Base-by-base conservation (phyloP, 1,284 basidiomycete species). In the Ceratobasidium sp. region DNA sequence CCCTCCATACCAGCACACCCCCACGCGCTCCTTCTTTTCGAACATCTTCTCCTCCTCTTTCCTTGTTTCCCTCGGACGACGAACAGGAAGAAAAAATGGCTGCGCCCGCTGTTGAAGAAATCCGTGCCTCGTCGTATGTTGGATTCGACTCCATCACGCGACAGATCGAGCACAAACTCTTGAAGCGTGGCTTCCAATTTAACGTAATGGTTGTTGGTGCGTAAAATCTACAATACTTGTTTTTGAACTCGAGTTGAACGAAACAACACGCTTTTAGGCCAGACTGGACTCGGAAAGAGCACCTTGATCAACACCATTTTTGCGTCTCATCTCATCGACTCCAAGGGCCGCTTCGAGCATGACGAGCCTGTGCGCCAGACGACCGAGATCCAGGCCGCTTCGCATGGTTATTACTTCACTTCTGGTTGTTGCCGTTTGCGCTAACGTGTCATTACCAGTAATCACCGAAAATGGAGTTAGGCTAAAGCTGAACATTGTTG, bases 241-340 rank as follows among this genome's bases (percentile, higher is more conserved):
- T 64, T 53, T 46, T 51, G 40, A 9, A 49, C 23, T 21, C 25
- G 30, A 61, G 58, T 28, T 67, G 44, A 66, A 61, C 18, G 75
- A 74, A 44, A n/a, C 46, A 60, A 60, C 67, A 14, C 59, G 70
- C 25, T 51, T 71, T 75, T 73, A 92, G 96, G 96, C 72, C 96
- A 96, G 84, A 98, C 96, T 61, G 97, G 96, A 76, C 86, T 99
- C 56, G 97, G 96, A 81, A 99, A 99, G 86, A 97, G 95, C 76
- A 98, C 97, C 49, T 86, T 99, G 79, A 94, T 99, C 82, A 98
- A 98, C 87, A 98, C 96, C 63, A 94, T 99, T 81, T 99, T 99
- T 80, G 95, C 96, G 73, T 95, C 94, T 72, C 96, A 98, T 83
- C 87, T 99, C 79, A 92, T 99, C 79, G 96, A 98, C 83, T 95